Evolutionary conservation across 805 yeast species (phyloP), one percentile per base, ranked within the genome.

Genomic region (Candida sanyiensis): DNA sequence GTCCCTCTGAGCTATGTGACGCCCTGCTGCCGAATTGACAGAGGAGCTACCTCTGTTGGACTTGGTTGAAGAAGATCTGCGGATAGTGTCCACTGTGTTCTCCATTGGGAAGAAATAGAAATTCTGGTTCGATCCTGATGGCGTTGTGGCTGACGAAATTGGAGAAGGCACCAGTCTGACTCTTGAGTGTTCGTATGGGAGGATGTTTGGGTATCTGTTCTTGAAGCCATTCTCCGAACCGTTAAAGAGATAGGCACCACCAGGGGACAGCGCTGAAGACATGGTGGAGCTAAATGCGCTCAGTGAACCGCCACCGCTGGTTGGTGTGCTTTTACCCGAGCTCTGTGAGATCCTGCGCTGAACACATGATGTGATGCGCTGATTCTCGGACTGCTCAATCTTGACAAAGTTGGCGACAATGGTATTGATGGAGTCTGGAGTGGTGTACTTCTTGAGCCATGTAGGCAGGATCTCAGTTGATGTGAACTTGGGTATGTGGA

Each of bases 151-250:
- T 2, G 57, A 35, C 4, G 47, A 37, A 33, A 46, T 43, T 35
- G 64, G 69, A 9, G 63, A 61, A 33, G 60, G 58, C 2, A 43
- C 40, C 3, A 51, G 25, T 25, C 42, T 50, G 18, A 51, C 56
- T 82, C 75, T 25, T 80, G 56, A 50, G 19, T 51, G 56, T 50
- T 82, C 89, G 59, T 73, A 86, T 4, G 93, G 84, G 49, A 81
- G 76, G 29, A 86, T 81, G 54, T 86, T 89, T 50, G 80, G 78
- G 63, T 86, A 86, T 42, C 95, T 61, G 58, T 86, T 85, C 53
- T 84, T 85, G 45, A 70, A 62, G 16, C 89, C 86, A 26, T 75
- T 70, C 57, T 84, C 93, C 25, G 83, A 75, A 3, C 90, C 56
- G 27, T 42, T 42, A 18, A 43, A 40, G 5, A 37, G 20, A 18